Evolutionary conservation across 305 asterid species (phyloP).

Genomic region (Rubia balearica): DNA sequence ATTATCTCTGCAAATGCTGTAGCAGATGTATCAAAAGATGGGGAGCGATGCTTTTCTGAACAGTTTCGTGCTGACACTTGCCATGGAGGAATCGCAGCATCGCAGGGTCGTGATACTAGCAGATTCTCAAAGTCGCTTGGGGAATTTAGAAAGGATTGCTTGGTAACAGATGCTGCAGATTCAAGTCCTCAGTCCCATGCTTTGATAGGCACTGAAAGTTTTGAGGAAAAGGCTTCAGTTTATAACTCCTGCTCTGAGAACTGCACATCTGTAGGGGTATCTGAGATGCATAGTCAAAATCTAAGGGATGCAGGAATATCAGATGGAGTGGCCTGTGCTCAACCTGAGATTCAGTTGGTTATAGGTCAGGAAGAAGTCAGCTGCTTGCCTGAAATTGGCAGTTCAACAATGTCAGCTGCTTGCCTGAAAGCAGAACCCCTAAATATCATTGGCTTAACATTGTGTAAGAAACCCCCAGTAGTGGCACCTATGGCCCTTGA

Average conservation of each 20-base stretch:
- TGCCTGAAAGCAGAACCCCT: constrained; percentile 30
- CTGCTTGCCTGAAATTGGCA: constrained; percentile 18
- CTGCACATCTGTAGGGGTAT: constrained; percentile 23
- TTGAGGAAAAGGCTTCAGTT: constrained; percentile 12
- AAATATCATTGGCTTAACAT: constrained; percentile 47
- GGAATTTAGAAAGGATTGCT: constrained; percentile 13
- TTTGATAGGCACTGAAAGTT: not conserved
- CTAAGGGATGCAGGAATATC: constrained; percentile 17
- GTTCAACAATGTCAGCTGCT: constrained; percentile 23
- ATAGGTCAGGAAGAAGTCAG: constrained; percentile 19
- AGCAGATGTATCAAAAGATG: constrained; percentile 22
- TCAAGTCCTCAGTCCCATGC: constrained; percentile 18
- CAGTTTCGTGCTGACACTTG: constrained; percentile 14
- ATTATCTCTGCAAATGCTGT: constrained; percentile 27
- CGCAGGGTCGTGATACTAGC: constrained; percentile 6
- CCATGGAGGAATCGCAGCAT: constrained; percentile 14
- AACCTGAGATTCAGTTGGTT: constrained; percentile 13
- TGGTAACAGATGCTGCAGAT: constrained; percentile 20
- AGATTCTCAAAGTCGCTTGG: constrained; percentile 12
- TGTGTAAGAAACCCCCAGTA: constrained; percentile 52
- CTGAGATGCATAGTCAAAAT: constrained; percentile 24
- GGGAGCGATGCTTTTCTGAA: constrained; percentile 16
- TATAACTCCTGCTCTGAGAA: constrained; percentile 21
- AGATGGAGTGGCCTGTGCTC: constrained; percentile 17
- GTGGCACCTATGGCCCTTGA: constrained; percentile 23